Conservation (phyloP, 2,329 filamentous ascomycete genomes). For the Conoideocrella luteorostrata region DNA sequence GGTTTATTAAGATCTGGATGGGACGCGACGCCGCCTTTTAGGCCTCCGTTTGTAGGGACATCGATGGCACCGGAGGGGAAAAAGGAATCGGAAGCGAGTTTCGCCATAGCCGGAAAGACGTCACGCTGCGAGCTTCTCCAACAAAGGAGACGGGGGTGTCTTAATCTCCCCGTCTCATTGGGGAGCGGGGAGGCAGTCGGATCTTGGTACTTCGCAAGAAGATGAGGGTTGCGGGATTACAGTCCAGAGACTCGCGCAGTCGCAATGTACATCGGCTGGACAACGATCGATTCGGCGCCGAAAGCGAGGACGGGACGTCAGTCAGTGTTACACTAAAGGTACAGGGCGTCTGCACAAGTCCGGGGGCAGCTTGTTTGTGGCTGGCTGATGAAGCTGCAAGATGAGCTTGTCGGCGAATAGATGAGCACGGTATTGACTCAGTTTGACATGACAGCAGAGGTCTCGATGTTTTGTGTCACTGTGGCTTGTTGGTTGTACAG, state of each 20-base stretch:
- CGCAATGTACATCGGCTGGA: background rate
- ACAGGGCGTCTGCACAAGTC: slow-evolving; percentile 1
- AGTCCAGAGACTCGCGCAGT: background rate
- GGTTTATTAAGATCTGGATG: slow-evolving; percentile 6
- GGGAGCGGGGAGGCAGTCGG: background rate
- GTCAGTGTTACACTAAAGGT: background rate
- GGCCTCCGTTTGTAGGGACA: slow-evolving; percentile 16
- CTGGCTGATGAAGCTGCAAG: slow-evolving; percentile 7
- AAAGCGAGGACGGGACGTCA: slow-evolving; percentile 3
- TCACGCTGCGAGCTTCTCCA: background rate
- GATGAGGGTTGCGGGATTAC: background rate
- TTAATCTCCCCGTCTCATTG: slow-evolving; percentile 6
- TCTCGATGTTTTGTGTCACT: background rate
- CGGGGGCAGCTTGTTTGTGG: slow-evolving; percentile 6
- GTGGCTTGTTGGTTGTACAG: background rate
- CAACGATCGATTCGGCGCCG: background rate
- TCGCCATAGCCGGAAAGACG: slow-evolving; percentile 27
- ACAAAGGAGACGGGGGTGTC: background rate
- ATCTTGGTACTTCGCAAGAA: background rate
- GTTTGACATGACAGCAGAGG: slow-evolving; percentile 2
- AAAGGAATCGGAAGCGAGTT: slow-evolving; percentile 35
- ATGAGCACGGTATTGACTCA: slow-evolving; percentile 3
- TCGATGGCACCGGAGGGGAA: slow-evolving; percentile 33
- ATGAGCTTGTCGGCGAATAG: slow-evolving; percentile 3
- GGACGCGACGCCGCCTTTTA: slow-evolving; percentile 8